These are phyloP conservation scores for Moringa oleifera DNA, from an alignment of 345 rosid genomes.

Conservation along the genomic window DNA sequence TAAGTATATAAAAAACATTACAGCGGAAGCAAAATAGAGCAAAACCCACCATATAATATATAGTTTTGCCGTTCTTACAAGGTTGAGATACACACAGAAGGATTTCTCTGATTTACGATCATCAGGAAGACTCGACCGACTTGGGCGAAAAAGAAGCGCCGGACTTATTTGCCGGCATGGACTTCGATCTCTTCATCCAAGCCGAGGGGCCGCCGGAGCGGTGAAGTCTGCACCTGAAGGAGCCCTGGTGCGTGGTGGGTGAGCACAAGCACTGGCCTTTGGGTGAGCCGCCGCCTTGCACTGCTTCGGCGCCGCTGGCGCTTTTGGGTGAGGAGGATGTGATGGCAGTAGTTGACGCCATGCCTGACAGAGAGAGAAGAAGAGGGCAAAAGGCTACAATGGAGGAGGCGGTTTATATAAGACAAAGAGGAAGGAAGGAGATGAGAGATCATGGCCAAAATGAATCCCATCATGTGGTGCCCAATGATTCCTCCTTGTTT, in stretches of 20 bases:
- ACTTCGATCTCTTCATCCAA: constrained; percentile 49
- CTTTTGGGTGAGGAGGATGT: constrained; percentile 34
- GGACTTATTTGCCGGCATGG: constrained; percentile 38
- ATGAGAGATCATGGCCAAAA: too few species aligned
- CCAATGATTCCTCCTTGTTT: background rate
- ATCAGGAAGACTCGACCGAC: constrained; percentile 19
- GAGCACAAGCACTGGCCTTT: constrained; percentile 64
- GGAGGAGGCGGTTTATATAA: too few species aligned
- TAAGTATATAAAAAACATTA: too few species aligned
- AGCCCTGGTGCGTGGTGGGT: constrained; percentile 64
- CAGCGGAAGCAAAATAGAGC: too few species aligned
- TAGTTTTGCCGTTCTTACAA: too few species aligned
- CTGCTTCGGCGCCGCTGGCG: constrained; percentile 11
- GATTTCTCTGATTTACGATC: too few species aligned
- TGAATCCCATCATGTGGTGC: too few species aligned
- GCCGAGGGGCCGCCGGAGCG: constrained; percentile 31
- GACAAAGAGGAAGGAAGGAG: too few species aligned
- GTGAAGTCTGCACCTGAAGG: constrained; percentile 63
- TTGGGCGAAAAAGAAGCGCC: constrained; percentile 28
- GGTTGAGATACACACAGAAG: too few species aligned
- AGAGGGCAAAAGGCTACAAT: too few species aligned
- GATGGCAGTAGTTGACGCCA: constrained; percentile 23
- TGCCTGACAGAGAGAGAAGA: background rate
- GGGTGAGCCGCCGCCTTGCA: constrained; percentile 13
- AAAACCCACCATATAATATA: too few species aligned